Evolutionary conservation across 2,329 filamentous ascomycete genomes (phyloP), one percentile per base, ranked within the genome.

Genomic region (Aspergillus thermomutatus): DNA sequence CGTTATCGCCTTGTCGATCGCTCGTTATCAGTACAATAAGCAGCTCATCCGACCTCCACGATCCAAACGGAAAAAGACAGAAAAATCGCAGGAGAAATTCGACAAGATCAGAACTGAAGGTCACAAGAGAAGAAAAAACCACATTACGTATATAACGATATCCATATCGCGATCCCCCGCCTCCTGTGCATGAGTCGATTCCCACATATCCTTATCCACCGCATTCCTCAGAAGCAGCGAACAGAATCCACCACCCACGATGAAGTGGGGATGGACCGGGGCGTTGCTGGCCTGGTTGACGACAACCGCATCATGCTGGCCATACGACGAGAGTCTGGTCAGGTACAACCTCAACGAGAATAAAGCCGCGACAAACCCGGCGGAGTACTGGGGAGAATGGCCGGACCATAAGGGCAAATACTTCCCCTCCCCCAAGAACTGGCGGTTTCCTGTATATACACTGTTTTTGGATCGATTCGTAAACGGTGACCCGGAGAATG

Each of bases 391-490:
- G 69, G 81, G 84, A 56, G 71, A 78, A 72, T 80, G 82, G 80
- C 73, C 72, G n/a, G 72, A 79, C 60, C 81, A 84, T 34, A 50
- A 49, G 17, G 53, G 49, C 45, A 60, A 60, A 21, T 86, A 82
- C 62, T 66, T 72, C n/a, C 71, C 75, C 0, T 87, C 84, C 21
- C 85, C 85, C 1, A 66, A 73, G 0, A 87, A 84, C 61, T 88
- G 85, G 85, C 78, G 85, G 21, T 80, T 87, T 58, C 85, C 85
- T 0, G 82, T 86, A 65, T 88, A 87, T 69, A 85, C 83, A 8
- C 72, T 87, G 50, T 86, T 86, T 65, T 71, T 86, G 10, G 85
- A 87, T 67, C 76, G 83, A 57, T 87, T 82, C 63, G 83, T 85
- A 48, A 87, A 87, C 62, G 84, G 84, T 26, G 81, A 87, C 63